A percentile compares a stretch with the other conserved stretches of the same genome.
Evolutionary conservation across 2,329 filamentous ascomycete species (phyloP).

Genomic region (Aspergillus aculeatinus): DNA sequence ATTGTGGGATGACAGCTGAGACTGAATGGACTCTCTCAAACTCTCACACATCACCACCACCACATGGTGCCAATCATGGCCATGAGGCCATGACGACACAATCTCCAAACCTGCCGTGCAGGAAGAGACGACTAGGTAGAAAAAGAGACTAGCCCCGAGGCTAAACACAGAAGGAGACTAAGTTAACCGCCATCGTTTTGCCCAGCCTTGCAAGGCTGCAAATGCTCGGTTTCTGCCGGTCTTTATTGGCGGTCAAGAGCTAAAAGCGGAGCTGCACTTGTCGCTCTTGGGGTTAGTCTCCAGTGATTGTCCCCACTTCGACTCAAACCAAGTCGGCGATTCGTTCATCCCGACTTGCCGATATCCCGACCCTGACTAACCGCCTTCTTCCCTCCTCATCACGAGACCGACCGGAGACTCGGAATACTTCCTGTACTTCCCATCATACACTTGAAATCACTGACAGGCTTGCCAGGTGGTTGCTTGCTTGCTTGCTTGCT

Average conservation of each 20-base stretch:
- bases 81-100: conserved; percentile 2
- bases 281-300: background rate
- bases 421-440: too few relatives aligned
- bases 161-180: conserved; percentile 1
- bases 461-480: background rate
- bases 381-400: too few relatives aligned
- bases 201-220: conserved; percentile 26
- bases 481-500: background rate
- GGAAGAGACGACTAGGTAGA: too few relatives aligned
- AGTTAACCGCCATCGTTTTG: conserved; percentile 3
- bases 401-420: too few relatives aligned
- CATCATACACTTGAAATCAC: too few relatives aligned
- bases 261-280: background rate
- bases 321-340: background rate
- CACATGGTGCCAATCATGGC: conserved; percentile 12
- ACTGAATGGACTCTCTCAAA: background rate
- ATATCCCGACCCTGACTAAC: background rate
- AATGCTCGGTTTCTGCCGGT: conserved; percentile 4
- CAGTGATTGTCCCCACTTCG: background rate
- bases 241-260: conserved; percentile 1
- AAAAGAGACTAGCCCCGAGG: background rate
- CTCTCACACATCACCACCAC: background rate
- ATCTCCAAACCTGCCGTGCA: too few relatives aligned
- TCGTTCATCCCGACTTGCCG: background rate
- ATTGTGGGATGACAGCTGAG: conserved; percentile 5